These are phyloP conservation scores for Epichloe sylvatica DNA, from an alignment of 2,329 filamentous ascomycete genomes.

Conservation along the genomic window DNA sequence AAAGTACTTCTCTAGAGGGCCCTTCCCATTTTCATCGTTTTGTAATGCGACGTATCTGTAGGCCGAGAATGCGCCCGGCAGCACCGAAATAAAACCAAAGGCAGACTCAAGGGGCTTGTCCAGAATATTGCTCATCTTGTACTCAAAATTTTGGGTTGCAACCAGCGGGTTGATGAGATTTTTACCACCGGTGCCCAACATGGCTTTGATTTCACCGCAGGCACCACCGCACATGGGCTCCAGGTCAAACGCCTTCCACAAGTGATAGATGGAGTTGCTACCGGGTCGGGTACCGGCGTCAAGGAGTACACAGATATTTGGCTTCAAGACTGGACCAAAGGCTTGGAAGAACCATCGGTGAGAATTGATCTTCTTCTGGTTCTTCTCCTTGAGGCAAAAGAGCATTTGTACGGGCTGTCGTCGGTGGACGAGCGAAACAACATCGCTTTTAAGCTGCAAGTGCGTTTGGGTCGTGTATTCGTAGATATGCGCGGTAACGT, in stretches of 20 bases:
- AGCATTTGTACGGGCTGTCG: slow-evolving; percentile 90
- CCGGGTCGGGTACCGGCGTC: slow-evolving; percentile 94
- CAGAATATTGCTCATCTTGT: slow-evolving; percentile 99
- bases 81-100: slow-evolving; percentile 93
- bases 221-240: slow-evolving; percentile 96
- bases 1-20: slow-evolving; percentile 94
- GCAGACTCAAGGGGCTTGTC: slow-evolving; percentile 96
- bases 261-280: slow-evolving; percentile 86
- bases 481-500: slow-evolving; percentile 95
- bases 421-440: slow-evolving; percentile 72
- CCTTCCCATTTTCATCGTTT: slow-evolving; percentile 89
- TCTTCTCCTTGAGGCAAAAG: slow-evolving; percentile 98
- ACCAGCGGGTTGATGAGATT: slow-evolving; percentile 87
- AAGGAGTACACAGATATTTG: slow-evolving; percentile 91
- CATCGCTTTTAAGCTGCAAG: slow-evolving; percentile 75
- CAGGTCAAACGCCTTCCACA: slow-evolving; percentile 97
- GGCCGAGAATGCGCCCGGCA: slow-evolving; percentile 96
- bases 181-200: slow-evolving; percentile 73
- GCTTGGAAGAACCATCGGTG: slow-evolving; percentile 99
- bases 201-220: slow-evolving; percentile 97
- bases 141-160: slow-evolving; percentile 96
- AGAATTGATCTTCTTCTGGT: slow-evolving; percentile 99
- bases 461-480: slow-evolving; percentile 84
- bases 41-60: slow-evolving; percentile 91
- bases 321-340: slow-evolving; percentile 81